Evolutionary conservation across 495 filamentous ascomycete species (phyloP).

Genomic region (Chaetomium tenue): DNA sequence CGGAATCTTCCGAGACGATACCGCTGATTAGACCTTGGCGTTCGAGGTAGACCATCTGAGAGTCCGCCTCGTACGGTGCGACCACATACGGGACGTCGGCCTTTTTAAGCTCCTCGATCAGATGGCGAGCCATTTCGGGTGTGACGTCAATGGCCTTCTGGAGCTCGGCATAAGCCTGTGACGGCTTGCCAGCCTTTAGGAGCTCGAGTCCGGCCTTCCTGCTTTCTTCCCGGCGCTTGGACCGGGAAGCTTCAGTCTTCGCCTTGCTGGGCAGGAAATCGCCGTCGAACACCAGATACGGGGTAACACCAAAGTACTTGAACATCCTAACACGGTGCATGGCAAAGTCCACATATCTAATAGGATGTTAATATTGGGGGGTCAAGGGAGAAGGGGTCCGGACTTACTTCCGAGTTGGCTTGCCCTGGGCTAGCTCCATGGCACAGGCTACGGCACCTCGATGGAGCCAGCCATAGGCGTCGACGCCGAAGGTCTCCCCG

Average conservation of each 20-base stretch:
- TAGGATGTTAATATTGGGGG: neutral
- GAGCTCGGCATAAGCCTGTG: slow-evolving; percentile 80
- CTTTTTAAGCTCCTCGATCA: slow-evolving; percentile 88
- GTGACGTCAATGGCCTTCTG: slow-evolving; percentile 97
- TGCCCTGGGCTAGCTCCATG: slow-evolving; percentile 83
- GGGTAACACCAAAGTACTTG: slow-evolving; percentile 83
- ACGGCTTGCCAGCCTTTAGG: slow-evolving; percentile 70
- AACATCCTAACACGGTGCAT: slow-evolving; percentile 92
- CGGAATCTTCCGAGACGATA: slow-evolving; percentile 95
- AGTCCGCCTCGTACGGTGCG: slow-evolving; percentile 96
- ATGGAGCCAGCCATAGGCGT: slow-evolving; percentile 98
- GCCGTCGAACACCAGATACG: slow-evolving; percentile 94
- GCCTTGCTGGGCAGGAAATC: slow-evolving; percentile 94
- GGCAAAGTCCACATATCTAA: slow-evolving; percentile 85
- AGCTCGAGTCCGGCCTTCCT: slow-evolving; percentile 73
- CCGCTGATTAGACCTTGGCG: slow-evolving; percentile 75
- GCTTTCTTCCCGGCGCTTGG: slow-evolving; percentile 68
- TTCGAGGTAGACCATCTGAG: slow-evolving; percentile 92
- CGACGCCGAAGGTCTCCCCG: slow-evolving; percentile 86
- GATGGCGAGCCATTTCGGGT: slow-evolving; percentile 84
- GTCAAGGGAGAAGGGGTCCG: neutral
- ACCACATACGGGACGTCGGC: slow-evolving; percentile 82
- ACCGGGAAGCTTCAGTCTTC: slow-evolving; percentile 76
- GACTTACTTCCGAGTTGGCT: slow-evolving; percentile 79
- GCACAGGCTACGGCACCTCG: slow-evolving; percentile 88